Conservation (phyloP, 2,329 filamentous ascomycete genomes). For the Clarireedia paspali region DNA sequence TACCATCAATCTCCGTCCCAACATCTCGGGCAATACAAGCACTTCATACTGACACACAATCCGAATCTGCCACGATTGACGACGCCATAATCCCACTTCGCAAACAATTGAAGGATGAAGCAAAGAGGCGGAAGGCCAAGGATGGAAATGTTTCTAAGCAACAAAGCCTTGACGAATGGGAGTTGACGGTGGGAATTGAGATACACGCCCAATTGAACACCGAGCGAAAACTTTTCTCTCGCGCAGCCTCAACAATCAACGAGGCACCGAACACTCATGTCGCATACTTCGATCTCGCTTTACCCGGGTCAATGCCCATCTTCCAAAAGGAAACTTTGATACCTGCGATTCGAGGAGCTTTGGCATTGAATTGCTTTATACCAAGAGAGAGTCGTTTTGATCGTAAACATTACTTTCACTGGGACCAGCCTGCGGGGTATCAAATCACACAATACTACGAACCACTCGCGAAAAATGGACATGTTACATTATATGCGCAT, state of each 20-base stretch:
- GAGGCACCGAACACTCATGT: constrained; percentile 78
- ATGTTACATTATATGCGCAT: constrained; percentile 59
- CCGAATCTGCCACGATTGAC: constrained; percentile 5
- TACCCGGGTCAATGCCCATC: constrained; percentile 80
- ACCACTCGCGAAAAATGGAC: constrained; percentile 62
- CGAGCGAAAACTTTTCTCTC: constrained; percentile 79
- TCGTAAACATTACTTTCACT: constrained; percentile 98
- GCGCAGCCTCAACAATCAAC: constrained; percentile 55
- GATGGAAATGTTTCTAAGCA: constrained; percentile 29
- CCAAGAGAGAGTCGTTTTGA: constrained; percentile 79
- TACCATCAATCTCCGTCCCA: constrained; percentile 10
- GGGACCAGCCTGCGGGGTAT: constrained; percentile 93
- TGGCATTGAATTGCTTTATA: constrained; percentile 74
- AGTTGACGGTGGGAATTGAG: constrained; percentile 92
- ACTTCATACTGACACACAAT: constrained; percentile 10
- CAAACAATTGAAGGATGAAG: constrained; percentile 66
- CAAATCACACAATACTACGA: constrained; percentile 96
- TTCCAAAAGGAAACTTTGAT: constrained; percentile 80
- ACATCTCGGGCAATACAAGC: constrained; percentile 13
- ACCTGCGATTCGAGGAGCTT: constrained; percentile 81
- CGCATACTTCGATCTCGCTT: constrained; percentile 78
- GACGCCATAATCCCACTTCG: constrained; percentile 44
- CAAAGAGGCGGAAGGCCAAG: constrained; percentile 39
- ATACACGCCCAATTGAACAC: constrained; percentile 96
- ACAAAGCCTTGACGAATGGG: constrained; percentile 56